phyloP scores from a whole-genome alignment of 2,329 filamentous ascomycete genomes.

The Ophiocordyceps robertsii region DNA sequence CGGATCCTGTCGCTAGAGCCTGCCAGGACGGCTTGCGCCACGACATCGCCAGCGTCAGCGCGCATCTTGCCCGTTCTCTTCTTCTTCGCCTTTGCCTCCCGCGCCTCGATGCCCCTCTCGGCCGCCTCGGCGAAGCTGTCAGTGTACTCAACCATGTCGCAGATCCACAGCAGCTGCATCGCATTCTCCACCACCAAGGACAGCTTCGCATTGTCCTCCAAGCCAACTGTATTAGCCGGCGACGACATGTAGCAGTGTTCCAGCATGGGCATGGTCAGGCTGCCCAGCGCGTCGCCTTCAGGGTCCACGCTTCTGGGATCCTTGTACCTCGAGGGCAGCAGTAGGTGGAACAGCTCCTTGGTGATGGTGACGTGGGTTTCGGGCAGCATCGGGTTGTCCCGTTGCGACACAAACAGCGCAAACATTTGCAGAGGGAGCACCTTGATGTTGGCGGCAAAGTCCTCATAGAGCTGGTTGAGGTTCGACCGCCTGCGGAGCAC shows the following conservation, averaged over 20 bases:
- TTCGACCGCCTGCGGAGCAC: constrained; percentile 30
- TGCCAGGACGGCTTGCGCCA: constrained; percentile 28
- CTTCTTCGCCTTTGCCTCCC: constrained; percentile 31
- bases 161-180: constrained; percentile 36
- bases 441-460: constrained; percentile 41
- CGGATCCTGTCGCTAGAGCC: constrained; percentile 30
- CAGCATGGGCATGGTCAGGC: constrained; percentile 31
- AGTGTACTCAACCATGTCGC: constrained; percentile 20
- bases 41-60: constrained; percentile 21
- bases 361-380: constrained; percentile 30
- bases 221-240: constrained; percentile 44
- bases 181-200: constrained; percentile 55
- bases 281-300: constrained; percentile 20
- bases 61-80: constrained; percentile 22
- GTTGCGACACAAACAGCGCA: constrained; percentile 32
- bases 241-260: constrained; percentile 50
- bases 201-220: constrained; percentile 60
- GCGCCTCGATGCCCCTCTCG: constrained; percentile 32
- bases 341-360: constrained; percentile 29
- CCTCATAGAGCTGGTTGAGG: constrained; percentile 43
- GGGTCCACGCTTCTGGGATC: constrained; percentile 25
- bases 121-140: constrained; percentile 24
- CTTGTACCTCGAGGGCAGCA: constrained; percentile 27
- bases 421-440: constrained; percentile 46
- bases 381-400: constrained; percentile 18